Conservation (phyloP, 2,329 filamentous ascomycete species). For the Trichothecium sympodiale region DNA sequence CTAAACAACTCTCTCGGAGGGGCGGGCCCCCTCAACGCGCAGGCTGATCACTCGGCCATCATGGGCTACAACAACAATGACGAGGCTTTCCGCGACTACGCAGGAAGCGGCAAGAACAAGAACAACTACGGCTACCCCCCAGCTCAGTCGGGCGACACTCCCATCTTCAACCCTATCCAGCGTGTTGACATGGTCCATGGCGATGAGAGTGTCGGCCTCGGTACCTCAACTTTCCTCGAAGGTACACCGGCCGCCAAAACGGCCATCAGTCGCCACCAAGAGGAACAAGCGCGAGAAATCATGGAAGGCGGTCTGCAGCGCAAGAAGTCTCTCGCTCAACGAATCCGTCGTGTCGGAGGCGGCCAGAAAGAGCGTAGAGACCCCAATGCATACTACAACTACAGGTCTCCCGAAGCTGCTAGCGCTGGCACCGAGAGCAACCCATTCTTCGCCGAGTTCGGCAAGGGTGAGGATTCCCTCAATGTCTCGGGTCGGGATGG, state of each 20-base stretch:
- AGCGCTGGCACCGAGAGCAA: constrained; percentile 37
- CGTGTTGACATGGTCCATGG: constrained; percentile 70
- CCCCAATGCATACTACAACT: constrained; percentile 25
- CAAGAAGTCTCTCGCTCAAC: constrained; percentile 91
- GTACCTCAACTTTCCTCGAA: constrained; percentile 91
- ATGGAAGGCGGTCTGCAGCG: constrained; percentile 56
- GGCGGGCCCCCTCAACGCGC: constrained; percentile 68
- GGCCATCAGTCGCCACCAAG: constrained; percentile 66
- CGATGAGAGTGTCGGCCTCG: constrained; percentile 70
- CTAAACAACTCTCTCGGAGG: constrained; percentile 88
- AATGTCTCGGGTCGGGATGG: constrained; percentile 29
- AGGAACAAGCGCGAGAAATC: constrained; percentile 52
- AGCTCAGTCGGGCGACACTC: too few species aligned
- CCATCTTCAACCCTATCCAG: constrained; percentile 57
- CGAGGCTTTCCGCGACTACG: constrained; percentile 76
- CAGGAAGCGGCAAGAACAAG: constrained; percentile 24
- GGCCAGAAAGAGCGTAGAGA: constrained; percentile 49
- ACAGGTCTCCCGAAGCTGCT: constrained; percentile 2
- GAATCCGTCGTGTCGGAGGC: constrained; percentile 74
- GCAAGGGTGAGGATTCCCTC: constrained; percentile 41
- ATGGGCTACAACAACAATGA: constrained; percentile 73
- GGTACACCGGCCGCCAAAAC: constrained; percentile 78
- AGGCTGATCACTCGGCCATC: constrained; percentile 78
- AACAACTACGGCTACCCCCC: constrained; percentile 11
- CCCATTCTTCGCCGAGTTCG: constrained; percentile 77